Base-by-base conservation (phyloP, 2,329 filamentous ascomycete genomes). In the Bisporella sp. region DNA sequence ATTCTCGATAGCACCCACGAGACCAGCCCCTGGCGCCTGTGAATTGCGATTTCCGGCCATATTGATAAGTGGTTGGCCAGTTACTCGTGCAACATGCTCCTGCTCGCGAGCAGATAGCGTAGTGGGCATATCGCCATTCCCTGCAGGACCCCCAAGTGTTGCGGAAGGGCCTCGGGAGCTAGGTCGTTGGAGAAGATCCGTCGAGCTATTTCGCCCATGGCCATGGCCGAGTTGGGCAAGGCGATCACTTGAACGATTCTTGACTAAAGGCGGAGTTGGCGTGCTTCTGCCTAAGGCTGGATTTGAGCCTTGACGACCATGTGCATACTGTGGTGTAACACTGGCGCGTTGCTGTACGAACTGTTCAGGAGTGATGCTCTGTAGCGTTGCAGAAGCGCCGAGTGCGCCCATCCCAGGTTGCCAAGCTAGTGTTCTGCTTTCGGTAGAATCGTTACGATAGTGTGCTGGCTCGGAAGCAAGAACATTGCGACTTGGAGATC, bases 41-140 rank as follows among this genome's bases (percentile, higher is more conserved):
- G 48, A 49, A 5, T 56, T 55, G 74, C 69, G 48, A 72, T 71
- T 41, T 71, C 68, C 53, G 75, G 77, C 55, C 46, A 77, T 77
- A 4, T 77, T 78, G 64, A 95, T 72, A 46, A 95, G 72, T 0
- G 90, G 87, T 0, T 82, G 83, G 1, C 87, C 87, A 0, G 89
- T 95, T 59, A 89, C 75, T 37, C 87, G 81, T 7, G 90, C 87
- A n/a, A 95, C 78, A 58, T 95, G 85, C 68, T 95, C 89, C 65
- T 95, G 90, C 67, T 96, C 90, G 12, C 86, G 81, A 13, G 90
- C 90, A 21, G 87, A 90, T n/a, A 96, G 74, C 51, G 84, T 79
- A 0, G 72, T 69, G 6, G 78, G 74, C 29, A 77, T 69, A 56
- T 81, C 75, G 45, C 72, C 72, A 51, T 49, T 54, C 5, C 58